Base-by-base conservation (phyloP, 2,329 filamentous ascomycete genomes). In the Pestalotiopsis sp. region DNA sequence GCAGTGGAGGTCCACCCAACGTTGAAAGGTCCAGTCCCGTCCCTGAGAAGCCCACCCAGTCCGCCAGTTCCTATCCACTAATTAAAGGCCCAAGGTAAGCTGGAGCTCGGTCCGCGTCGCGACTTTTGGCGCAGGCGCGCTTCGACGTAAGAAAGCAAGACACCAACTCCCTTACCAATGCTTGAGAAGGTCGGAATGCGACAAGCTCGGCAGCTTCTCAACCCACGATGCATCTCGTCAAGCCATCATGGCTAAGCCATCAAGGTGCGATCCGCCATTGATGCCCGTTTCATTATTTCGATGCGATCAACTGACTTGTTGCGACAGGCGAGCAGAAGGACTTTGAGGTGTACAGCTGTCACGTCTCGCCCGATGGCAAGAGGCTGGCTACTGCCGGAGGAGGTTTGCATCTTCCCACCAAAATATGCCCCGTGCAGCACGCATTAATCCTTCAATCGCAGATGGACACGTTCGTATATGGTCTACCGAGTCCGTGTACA, bases 391-490 rank as follows among this genome's bases (percentile, higher is more conserved):
- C 96, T 23, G 96, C 95, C 71, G 96, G 95, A 76, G 95, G 96
- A 87, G 92, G 92, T 94, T 84, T 80, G 90, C 76, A 66, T 67
- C 11, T 12, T 12, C 38, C 9, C 4, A 36, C 5, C 23, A 23
- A 9, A 17, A 13, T 7, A 17, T n/a, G 14, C 23, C n/a, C 20
- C 7, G 13, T 66, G 45, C 27, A 11, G 45, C 49, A 62, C 38
- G 12, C 65, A 27, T 7, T 41, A 68, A 56, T 59, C 56, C 27
- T 66, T 69, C 64, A 65, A 70, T 69, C 72, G 77, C 66, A 92
- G 96, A 99, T 86, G 95, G 96, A 77, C 94, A 98, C 80, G 96
- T 99, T 70, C 92, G 97, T 72, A 93, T 99, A 75, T 99, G 96
- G 96, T 98, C 95, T 25, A 98, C 93, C 69, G 95, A 98, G 75